Evolutionary conservation across 352 stramenopile species (phyloP).

Genomic region (Phytopythium kandeliae): DNA sequence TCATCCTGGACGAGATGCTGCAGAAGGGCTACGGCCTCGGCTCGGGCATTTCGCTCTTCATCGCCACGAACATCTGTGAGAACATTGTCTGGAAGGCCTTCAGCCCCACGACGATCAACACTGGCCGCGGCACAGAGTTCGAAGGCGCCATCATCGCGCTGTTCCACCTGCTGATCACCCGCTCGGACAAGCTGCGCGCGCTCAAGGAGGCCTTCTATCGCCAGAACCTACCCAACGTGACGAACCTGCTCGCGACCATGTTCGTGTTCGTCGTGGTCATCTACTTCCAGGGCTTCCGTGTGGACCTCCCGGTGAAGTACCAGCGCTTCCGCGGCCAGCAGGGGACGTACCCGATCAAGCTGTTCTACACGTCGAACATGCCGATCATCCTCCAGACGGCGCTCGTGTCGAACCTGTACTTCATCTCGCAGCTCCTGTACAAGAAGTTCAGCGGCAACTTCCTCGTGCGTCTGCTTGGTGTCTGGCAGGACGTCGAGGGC

Average conservation of each 20-base stretch:
- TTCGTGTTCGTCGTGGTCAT: conserved; percentile 99
- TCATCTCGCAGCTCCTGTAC: conserved; percentile 99
- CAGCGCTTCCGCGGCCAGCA: conserved; percentile 98
- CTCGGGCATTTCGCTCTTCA: conserved; percentile 99
- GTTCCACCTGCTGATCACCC: conserved; percentile 98
- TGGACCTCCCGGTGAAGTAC: conserved; percentile 95
- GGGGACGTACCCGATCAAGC: conserved; percentile 99
- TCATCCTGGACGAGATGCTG: conserved; percentile 99
- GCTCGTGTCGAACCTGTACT: conserved; percentile 99
- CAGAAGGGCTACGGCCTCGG: conserved; percentile 99
- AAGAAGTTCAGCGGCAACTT: conserved; percentile 98
- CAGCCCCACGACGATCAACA: conserved; percentile 99
- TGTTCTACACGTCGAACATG: conserved; percentile 99
- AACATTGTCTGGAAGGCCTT: conserved; percentile 99
- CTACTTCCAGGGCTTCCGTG: conserved; percentile 99
- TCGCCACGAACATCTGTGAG: conserved; percentile 99
- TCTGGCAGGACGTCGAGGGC: conserved; percentile 98
- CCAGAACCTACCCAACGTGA: conserved; percentile 99
- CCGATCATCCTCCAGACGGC: conserved; percentile 99
- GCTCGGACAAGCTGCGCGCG: conserved; percentile 96
- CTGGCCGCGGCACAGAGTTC: conserved; percentile 98
- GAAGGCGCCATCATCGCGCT: conserved; percentile 99
- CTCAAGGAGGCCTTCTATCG: conserved; percentile 98
- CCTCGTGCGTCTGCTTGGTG: conserved; percentile 96
- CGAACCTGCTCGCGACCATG: conserved; percentile 98